phyloP scores from a whole-genome alignment of 352 stramenopile genomes.

The Phytophthora cajani region DNA sequence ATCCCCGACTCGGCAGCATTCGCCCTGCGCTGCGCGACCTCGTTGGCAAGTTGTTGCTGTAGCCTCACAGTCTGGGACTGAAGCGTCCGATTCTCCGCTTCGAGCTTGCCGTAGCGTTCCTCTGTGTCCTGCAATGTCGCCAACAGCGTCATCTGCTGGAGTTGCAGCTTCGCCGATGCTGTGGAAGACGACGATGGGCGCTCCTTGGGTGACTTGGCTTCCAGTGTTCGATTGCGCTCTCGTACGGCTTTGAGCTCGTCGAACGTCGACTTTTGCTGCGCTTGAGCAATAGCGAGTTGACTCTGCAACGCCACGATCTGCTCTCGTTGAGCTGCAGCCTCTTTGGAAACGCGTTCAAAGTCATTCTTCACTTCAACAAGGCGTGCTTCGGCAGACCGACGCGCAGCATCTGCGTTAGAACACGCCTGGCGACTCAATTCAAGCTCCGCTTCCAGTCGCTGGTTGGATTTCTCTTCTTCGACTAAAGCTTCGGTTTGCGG shows the following conservation, averaged over 20 bases:
- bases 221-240: slow-evolving; percentile 21
- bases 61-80: slow-evolving; percentile 21
- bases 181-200: slow-evolving; percentile 11
- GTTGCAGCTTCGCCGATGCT: slow-evolving; percentile 26
- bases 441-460: slow-evolving; percentile 32
- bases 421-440: slow-evolving; percentile 27
- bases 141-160: slow-evolving; percentile 36
- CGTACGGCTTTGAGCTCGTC: slow-evolving; percentile 24
- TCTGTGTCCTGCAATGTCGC: slow-evolving; percentile 31
- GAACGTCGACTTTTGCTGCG: slow-evolving; percentile 13
- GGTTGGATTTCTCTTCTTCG: slow-evolving; percentile 32
- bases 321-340: slow-evolving; percentile 43
- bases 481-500: slow-evolving; percentile 14
- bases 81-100: slow-evolving; percentile 24
- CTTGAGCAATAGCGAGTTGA: slow-evolving; percentile 36
- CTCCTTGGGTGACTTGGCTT: slow-evolving; percentile 25
- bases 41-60: slow-evolving; percentile 30
- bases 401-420: slow-evolving; percentile 17
- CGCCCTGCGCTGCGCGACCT: slow-evolving; percentile 32
- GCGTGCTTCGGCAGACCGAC: slow-evolving; percentile 15
- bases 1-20: slow-evolving; percentile 30
- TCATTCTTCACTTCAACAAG: slow-evolving; percentile 25
- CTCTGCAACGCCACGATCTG: slow-evolving; percentile 47
- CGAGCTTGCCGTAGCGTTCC: slow-evolving; percentile 24
- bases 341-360: slow-evolving; percentile 31